phyloP scores from a whole-genome alignment of 176 grass and related monocot genomes.

The Oryza glaberrima region DNA sequence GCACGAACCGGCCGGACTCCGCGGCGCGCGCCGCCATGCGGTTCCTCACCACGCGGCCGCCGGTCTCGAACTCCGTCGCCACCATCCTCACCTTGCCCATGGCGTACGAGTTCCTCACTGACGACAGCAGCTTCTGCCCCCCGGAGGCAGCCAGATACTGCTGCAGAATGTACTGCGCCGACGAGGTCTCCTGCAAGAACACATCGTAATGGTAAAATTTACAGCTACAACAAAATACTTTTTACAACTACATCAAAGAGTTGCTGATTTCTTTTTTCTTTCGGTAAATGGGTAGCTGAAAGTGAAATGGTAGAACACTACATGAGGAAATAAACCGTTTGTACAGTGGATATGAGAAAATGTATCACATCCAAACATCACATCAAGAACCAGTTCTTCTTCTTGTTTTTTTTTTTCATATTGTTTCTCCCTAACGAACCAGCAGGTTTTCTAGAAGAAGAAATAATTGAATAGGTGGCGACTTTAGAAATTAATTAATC shows the following conservation, averaged over 20 bases:
- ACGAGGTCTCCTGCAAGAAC: conserved; percentile 81
- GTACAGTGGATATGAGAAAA: conserved; percentile 39
- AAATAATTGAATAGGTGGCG: background rate
- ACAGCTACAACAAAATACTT: conserved; percentile 7
- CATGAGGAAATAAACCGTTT: conserved; percentile 27
- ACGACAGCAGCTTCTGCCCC: conserved; percentile 65
- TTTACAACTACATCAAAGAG: too few relatives aligned
- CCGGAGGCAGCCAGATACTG: conserved; percentile 85
- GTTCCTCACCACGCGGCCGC: conserved; percentile 67
- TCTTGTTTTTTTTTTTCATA: background rate
- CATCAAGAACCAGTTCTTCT: conserved; percentile 31
- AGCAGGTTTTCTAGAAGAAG: conserved; percentile 6
- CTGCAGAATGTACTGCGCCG: conserved; percentile 93
- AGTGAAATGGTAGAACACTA: conserved; percentile 10
- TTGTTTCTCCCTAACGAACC: conserved; percentile 30
- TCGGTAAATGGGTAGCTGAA: background rate
- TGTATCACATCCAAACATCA: conserved; percentile 28
- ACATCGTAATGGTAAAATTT: conserved; percentile 2
- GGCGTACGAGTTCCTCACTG: conserved; percentile 61
- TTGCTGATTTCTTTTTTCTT: background rate
- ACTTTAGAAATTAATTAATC: background rate
- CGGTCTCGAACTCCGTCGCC: conserved; percentile 71
- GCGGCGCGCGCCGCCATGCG: conserved; percentile 51
- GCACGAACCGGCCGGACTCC: conserved; percentile 75
- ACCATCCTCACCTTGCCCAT: conserved; percentile 85